Percentiles rank a stretch among this genome's conserved stretches.
These are phyloP conservation scores for Lyophyllum semitale DNA, from an alignment of 768 basidiomycete genomes.

Conservation along the genomic window DNA sequence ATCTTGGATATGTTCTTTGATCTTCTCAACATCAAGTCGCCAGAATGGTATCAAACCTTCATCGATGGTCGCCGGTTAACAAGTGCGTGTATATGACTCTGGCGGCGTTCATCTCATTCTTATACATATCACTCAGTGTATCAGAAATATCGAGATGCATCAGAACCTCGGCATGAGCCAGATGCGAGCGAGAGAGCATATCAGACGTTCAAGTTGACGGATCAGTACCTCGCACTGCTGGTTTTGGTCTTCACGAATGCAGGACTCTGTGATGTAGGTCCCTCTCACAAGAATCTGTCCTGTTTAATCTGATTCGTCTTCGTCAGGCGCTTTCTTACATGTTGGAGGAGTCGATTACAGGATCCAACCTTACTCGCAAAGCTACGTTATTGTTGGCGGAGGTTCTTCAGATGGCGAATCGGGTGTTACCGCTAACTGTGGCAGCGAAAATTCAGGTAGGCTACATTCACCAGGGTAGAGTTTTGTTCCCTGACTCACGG, in stretches of 20 bases:
- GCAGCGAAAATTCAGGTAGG: conserved; percentile 84
- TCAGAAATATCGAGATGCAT: conserved; percentile 50
- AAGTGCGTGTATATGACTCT: conserved; percentile 46
- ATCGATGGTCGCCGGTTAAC: conserved; percentile 87
- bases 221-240: conserved; percentile 89
- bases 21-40: conserved; percentile 86
- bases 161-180: conserved; percentile 31
- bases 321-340: conserved; percentile 79
- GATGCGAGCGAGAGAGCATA: conserved; percentile 48
- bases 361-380: conserved; percentile 79
- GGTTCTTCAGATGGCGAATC: conserved; percentile 84
- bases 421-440: conserved; percentile 76
- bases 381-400: conserved; percentile 92
- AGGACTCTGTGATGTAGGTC: conserved; percentile 81
- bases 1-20: conserved; percentile 95
- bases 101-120: neutral
- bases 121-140: conserved; percentile 52
- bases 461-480: neutral
- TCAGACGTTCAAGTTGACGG: conserved; percentile 76
- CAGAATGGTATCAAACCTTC: conserved; percentile 92
- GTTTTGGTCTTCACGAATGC: conserved; percentile 84
- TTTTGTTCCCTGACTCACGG: conserved; percentile 1
- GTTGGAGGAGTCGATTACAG: conserved; percentile 77
- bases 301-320: neutral
- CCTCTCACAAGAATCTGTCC: neutral